Evolutionary conservation across 1,284 basidiomycete species (phyloP).

Genomic region (Porogramme epimiltina): DNA sequence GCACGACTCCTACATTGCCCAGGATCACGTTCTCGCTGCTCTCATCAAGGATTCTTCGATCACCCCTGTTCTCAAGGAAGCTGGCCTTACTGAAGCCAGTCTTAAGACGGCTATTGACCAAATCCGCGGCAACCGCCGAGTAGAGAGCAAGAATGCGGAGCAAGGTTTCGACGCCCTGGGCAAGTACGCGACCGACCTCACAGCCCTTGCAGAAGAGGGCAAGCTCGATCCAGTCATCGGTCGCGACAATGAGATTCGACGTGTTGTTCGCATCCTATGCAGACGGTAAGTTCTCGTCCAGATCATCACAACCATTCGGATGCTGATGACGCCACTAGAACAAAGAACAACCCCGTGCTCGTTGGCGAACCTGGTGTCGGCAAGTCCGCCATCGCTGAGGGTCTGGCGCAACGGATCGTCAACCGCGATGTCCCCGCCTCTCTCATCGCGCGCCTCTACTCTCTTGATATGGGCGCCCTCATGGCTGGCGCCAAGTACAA

Average conservation of each 20-base stretch:
- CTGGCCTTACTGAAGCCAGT: conserved; percentile 68
- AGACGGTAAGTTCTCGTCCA: conserved; percentile 49
- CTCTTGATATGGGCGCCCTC: conserved; percentile 91
- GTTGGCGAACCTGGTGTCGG: conserved; percentile 95
- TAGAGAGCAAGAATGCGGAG: conserved; percentile 83
- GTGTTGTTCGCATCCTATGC: conserved; percentile 78
- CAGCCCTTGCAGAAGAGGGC: conserved; percentile 84
- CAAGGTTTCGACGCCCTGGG: conserved; percentile 86
- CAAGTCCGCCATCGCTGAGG: conserved; percentile 94
- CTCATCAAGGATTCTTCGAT: conserved; percentile 76
- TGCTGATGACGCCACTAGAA: conserved; percentile 47
- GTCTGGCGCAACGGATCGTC: conserved; percentile 94
- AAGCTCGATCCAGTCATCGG: conserved; percentile 95
- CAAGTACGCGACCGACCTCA: conserved; percentile 87
- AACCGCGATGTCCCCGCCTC: conserved; percentile 94
- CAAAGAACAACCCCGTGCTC: conserved; percentile 92
- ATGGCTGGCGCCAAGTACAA: conserved; percentile 97
- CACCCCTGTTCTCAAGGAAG: conserved; percentile 70
- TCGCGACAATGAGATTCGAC: conserved; percentile 86
- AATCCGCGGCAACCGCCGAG: conserved; percentile 77
- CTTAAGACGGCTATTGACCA: conserved; percentile 84
- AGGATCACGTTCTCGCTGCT: conserved; percentile 78
- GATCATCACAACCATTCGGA: neutral
- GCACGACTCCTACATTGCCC: conserved; percentile 93
- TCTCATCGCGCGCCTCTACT: conserved; percentile 83